A percentile compares a stretch with the other conserved stretches of the same genome.
These are phyloP conservation scores for Fraxinus sp. DNA, from an alignment of 305 asterid genomes.

Conservation along the genomic window DNA sequence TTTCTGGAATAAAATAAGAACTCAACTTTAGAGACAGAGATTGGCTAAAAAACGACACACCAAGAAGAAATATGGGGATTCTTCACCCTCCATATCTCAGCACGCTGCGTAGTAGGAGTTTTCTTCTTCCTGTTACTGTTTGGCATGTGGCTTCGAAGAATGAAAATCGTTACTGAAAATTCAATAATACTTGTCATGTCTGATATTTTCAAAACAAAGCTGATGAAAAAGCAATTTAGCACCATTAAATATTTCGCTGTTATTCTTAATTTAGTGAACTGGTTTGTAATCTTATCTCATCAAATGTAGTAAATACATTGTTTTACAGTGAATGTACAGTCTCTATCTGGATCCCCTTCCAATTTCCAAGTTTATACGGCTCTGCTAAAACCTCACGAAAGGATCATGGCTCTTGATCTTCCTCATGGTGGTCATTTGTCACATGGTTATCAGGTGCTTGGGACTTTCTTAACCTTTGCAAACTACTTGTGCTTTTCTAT, in stretches of 20 bases:
- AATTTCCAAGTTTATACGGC: slow-evolving; percentile 97
- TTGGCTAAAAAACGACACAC: background rate
- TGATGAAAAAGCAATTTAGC: background rate
- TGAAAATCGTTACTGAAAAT: background rate
- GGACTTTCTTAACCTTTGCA: slow-evolving; percentile 20
- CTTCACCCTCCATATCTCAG: background rate
- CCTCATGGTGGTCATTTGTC: slow-evolving; percentile 99
- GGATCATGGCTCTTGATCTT: slow-evolving; percentile 98
- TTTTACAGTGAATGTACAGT: slow-evolving; percentile 84
- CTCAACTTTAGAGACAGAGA: background rate
- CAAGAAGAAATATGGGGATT: background rate
- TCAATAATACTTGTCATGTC: background rate
- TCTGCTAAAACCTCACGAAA: slow-evolving; percentile 86
- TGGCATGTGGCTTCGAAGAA: background rate
- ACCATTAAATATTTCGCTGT: background rate
- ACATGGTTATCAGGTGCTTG: slow-evolving; percentile 91
- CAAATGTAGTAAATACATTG: background rate
- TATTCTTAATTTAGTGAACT: background rate
- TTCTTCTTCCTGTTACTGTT: background rate
- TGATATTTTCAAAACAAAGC: background rate
- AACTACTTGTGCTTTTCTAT: slow-evolving; percentile 1
- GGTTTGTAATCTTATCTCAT: background rate
- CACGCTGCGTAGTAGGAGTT: background rate
- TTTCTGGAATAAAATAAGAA: background rate
- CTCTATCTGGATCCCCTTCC: slow-evolving; percentile 93